Evolutionary conservation across 129 eudicot species (phyloP).

Genomic region (Flaveria bidentis): DNA sequence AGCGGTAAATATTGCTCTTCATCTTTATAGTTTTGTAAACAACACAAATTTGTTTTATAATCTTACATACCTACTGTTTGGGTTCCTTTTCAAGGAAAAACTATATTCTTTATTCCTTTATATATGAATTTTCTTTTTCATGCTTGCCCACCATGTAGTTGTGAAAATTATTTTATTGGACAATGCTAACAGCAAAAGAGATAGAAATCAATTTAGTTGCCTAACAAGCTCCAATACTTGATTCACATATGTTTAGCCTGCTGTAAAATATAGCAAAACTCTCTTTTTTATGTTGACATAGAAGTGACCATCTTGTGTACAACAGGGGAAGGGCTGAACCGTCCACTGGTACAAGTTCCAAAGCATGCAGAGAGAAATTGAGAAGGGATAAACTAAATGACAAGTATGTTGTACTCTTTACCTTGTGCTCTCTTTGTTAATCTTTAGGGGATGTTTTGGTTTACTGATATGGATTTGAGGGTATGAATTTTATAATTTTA

Average conservation of each 20-base stretch:
- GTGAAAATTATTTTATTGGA: neutral
- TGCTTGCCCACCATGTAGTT: neutral
- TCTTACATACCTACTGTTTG: constrained; percentile 3
- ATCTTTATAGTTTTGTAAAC: neutral
- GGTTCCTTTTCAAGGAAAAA: neutral
- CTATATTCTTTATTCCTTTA: neutral
- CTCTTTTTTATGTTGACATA: neutral
- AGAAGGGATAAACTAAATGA: constrained; percentile 82
- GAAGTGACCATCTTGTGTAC: constrained; percentile 15
- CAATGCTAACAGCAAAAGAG: neutral
- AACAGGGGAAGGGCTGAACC: constrained; percentile 66
- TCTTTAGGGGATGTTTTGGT: constrained; percentile 3
- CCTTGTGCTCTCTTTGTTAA: neutral
- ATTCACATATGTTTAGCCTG: neutral
- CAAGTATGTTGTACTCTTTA: constrained; percentile 43
- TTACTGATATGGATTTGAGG: neutral
- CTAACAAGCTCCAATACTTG: neutral
- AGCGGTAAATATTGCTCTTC: constrained; percentile 47
- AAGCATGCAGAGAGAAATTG: constrained; percentile 87
- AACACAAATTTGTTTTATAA: neutral
- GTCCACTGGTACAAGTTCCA: constrained; percentile 59
- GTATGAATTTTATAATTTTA: neutral
- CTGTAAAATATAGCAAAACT: neutral
- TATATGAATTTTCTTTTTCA: neutral
- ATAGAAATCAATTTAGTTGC: neutral